phyloP scores from a whole-genome alignment of 139 green algal species.

The Marvania coccoides region DNA sequence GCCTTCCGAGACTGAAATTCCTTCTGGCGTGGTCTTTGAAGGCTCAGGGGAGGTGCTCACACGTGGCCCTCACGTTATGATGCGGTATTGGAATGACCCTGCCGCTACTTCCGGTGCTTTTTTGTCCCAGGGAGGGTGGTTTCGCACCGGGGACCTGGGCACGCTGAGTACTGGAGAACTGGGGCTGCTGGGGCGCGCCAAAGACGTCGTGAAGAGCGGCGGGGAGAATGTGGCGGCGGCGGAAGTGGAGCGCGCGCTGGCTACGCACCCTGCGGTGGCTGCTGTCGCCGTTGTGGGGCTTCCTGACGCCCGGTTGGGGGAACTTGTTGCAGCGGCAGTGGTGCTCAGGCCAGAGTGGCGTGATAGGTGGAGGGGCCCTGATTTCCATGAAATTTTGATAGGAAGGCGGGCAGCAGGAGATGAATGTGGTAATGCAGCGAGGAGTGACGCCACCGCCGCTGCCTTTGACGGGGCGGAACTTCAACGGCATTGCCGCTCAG shows the following conservation, averaged over 20 bases:
- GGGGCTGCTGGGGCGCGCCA: slow-evolving; percentile 73
- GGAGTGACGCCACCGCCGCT: neutral
- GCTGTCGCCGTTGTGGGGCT: slow-evolving; percentile 72
- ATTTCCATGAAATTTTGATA: too few relatives aligned
- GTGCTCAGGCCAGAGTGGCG: slow-evolving; percentile 45
- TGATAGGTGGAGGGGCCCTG: neutral
- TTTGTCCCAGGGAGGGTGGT: neutral
- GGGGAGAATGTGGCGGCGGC: slow-evolving; percentile 82
- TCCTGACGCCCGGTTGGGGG: slow-evolving; percentile 61
- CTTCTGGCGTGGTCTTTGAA: neutral
- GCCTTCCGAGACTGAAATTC: too few relatives aligned
- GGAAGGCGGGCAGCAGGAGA: neutral
- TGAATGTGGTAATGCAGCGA: neutral
- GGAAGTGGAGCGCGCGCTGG: slow-evolving; percentile 47
- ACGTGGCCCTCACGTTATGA: slow-evolving; percentile 66
- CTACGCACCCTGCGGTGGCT: slow-evolving; percentile 42
- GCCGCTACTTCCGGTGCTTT: slow-evolving; percentile 30
- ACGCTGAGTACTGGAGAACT: slow-evolving; percentile 38
- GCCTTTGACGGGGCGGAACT: slow-evolving; percentile 21
- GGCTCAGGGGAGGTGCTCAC: slow-evolving; percentile 60
- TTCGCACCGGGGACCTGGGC: slow-evolving; percentile 14
- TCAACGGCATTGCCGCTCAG: slow-evolving; percentile 37
- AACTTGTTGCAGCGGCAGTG: slow-evolving; percentile 58
- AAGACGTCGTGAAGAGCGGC: slow-evolving; percentile 86
- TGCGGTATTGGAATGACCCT: slow-evolving; percentile 59